Base-by-base conservation (phyloP, 768 basidiomycete species). In the Mycena leptocephala region DNA sequence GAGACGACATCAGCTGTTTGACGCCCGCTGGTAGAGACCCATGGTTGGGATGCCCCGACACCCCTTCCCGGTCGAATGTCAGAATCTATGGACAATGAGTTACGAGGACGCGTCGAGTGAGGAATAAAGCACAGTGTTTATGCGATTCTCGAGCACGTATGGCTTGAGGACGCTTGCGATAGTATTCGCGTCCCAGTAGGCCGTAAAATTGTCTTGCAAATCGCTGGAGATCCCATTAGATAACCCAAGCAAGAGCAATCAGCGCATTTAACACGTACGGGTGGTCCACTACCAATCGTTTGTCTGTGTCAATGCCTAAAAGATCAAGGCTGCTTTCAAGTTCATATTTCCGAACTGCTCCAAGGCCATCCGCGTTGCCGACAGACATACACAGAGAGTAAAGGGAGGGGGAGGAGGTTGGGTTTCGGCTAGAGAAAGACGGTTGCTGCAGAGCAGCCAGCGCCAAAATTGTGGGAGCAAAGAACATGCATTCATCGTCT, bases 401-500 rank as follows among this genome's bases (percentile, higher is more conserved):
- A 0, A 95, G 81, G 26, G 90, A 84, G 66, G 76, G 72, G 26
- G 89, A 84, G 70, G 76, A 74, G 9, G 10, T 24, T 14, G 75
- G 53, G 48, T 58, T 77, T 26, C n/a, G 41, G 26, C 39, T 33
- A 22, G 30, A 41, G n/a, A 56, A 22, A 48, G 66, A 48, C 33
- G 61, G 37, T 55, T 79, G 53, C 79, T 67, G 64, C 70, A 75
- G 24, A 74, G 75, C 65, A 63, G 81, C 63, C 37, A 97, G 87
- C 3, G 90, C 88, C 37, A 93, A 85, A 18, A 98, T 83, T 0
- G 96, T 97, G 0, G 97, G 97, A 5, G 93, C 93, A 83, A 99
- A 99, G 89, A 99, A 99, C 89, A 97, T 91, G 82, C 93, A 93
- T 86, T 98, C 97, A 82, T 99, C 97, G 82, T 98, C 97, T 3